These are phyloP conservation scores for Backusella circina DNA, from an alignment of 192 early-diverging fungal genomes.

Conservation along the genomic window DNA sequence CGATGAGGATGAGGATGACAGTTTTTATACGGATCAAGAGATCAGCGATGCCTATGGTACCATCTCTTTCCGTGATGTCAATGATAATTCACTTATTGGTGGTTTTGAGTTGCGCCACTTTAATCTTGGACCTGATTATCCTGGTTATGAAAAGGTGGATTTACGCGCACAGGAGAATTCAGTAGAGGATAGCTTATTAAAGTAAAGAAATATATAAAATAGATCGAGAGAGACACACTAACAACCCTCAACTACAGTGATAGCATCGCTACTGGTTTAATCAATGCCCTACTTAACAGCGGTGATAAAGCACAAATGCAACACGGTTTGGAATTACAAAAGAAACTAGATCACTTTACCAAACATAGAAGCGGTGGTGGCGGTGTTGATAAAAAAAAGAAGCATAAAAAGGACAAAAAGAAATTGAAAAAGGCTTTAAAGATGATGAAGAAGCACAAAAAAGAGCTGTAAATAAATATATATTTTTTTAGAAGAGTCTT, in stretches of 20 bases:
- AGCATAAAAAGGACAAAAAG: neutral
- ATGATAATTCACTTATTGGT: conserved; percentile 10
- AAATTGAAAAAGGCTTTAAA: neutral
- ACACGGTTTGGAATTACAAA: neutral
- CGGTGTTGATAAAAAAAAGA: neutral
- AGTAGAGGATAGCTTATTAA: neutral
- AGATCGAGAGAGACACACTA: neutral
- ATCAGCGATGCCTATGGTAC: neutral
- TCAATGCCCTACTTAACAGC: conserved; percentile 9
- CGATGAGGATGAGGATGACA: neutral
- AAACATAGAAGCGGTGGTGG: neutral
- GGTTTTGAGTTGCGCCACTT: conserved; percentile 16
- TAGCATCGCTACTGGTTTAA: neutral
- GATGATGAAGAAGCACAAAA: neutral
- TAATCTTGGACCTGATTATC: neutral
- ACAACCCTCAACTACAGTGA: neutral
- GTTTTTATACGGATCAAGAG: neutral
- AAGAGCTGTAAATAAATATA: neutral
- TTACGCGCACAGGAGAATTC: conserved; percentile 9
- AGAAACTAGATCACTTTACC: neutral
- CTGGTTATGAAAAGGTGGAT: neutral
- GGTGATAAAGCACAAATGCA: neutral
- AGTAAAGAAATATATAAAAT: neutral
- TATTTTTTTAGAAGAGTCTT: neutral
- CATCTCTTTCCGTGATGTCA: conserved; percentile 10